Evolutionary conservation across 2,329 filamentous ascomycete species (phyloP).

Genomic region (Ilyonectria mors-panacis): DNA sequence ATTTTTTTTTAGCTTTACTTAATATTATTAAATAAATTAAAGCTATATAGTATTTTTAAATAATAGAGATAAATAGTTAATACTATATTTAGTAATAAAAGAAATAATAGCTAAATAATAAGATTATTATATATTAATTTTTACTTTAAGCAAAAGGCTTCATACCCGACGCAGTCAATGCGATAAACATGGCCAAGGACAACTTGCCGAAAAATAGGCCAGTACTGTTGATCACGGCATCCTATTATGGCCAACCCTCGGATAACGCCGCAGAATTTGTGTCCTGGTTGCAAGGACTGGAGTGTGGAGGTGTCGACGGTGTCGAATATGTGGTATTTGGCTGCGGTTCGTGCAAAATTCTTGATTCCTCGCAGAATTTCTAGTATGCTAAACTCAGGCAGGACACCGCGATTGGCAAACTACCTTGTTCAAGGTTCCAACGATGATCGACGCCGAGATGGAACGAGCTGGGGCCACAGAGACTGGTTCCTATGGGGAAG

Average conservation of each 20-base stretch:
- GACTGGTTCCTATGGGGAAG: conserved; percentile 61
- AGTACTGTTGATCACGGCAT: conserved; percentile 76
- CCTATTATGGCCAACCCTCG: conserved; percentile 80
- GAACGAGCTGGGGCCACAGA: conserved; percentile 49
- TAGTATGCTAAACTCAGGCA: too few relatives aligned
- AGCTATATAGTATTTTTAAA: too few relatives aligned
- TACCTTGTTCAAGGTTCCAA: conserved; percentile 78
- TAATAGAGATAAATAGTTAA: too few relatives aligned
- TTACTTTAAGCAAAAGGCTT: too few relatives aligned
- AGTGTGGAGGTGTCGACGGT: conserved; percentile 62
- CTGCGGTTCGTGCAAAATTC: conserved; percentile 61
- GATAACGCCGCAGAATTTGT: conserved; percentile 80
- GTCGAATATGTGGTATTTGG: conserved; percentile 79
- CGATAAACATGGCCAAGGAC: too few relatives aligned
- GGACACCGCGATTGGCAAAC: conserved; percentile 64
- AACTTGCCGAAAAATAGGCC: conserved; percentile 72
- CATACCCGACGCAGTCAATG: too few relatives aligned
- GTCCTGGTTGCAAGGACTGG: conserved; percentile 71
- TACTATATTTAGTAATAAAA: too few relatives aligned
- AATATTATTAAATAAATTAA: too few relatives aligned
- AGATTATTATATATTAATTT: too few relatives aligned
- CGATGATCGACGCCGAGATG: conserved; percentile 65
- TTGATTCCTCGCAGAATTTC: too few relatives aligned
- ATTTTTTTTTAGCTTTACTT: too few relatives aligned
- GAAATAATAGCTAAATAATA: too few relatives aligned